phyloP scores from a whole-genome alignment of 2,329 filamentous ascomycete species.

The Hymenoscyphus fructigenus region DNA sequence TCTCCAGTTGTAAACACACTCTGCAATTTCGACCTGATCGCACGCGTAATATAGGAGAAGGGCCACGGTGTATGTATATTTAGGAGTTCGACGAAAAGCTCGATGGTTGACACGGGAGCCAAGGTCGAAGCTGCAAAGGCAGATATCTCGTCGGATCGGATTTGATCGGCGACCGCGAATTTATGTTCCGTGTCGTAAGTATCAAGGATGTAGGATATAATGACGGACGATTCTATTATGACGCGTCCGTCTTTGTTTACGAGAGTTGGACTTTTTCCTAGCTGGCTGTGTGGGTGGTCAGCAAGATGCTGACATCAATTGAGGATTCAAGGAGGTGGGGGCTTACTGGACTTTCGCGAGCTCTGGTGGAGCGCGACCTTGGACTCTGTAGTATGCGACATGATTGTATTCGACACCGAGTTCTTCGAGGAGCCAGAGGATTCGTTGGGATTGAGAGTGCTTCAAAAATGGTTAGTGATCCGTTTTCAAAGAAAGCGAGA shows the following conservation, averaged over 20 bases:
- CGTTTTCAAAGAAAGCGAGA: neutral
- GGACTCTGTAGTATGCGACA: constrained; percentile 64
- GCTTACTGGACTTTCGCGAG: constrained; percentile 49
- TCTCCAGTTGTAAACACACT: constrained; percentile 26
- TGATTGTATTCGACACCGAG: constrained; percentile 69
- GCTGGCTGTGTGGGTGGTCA: constrained; percentile 62
- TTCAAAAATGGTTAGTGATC: constrained; percentile 34
- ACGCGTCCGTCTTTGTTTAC: constrained; percentile 32
- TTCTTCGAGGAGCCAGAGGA: constrained; percentile 69
- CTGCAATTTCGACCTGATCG: constrained; percentile 21
- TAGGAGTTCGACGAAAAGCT: constrained; percentile 31
- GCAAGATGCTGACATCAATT: constrained; percentile 24
- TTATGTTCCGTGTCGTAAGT: constrained; percentile 34
- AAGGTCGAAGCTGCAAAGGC: constrained; percentile 34
- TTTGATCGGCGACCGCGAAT: constrained; percentile 32
- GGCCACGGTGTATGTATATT: constrained; percentile 31
- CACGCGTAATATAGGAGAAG: constrained; percentile 22
- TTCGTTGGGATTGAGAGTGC: constrained; percentile 65
- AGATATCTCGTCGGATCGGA: constrained; percentile 35
- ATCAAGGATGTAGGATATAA: constrained; percentile 36
- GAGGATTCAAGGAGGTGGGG: neutral
- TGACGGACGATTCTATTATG: constrained; percentile 36
- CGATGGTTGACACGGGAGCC: constrained; percentile 25
- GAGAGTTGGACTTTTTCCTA: constrained; percentile 82
- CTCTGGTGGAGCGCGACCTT: constrained; percentile 66